Evolutionary conservation across 257 asterid genomes (phyloP).

Genomic region (Schizonepeta tenuifolia): DNA sequence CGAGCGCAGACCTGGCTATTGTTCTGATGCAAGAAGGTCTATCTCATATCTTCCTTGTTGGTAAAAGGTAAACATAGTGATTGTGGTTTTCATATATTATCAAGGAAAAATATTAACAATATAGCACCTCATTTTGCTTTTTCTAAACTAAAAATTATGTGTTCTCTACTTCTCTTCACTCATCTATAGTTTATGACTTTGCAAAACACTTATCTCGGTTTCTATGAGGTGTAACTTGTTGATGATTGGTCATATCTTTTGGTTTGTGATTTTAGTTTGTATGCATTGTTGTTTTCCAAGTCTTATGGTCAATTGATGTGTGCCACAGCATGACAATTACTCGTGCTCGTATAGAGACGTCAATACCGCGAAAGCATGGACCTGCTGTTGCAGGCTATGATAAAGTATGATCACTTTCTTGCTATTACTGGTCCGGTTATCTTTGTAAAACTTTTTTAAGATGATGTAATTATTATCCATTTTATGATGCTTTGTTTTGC

Average conservation of each 20-base stretch:
- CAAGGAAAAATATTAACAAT: conserved; percentile 6
- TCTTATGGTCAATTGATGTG: conserved; percentile 31
- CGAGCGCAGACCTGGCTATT: conserved; percentile 92
- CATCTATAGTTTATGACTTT: neutral
- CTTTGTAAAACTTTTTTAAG: neutral
- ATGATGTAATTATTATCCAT: conserved; percentile 15
- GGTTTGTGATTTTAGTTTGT: conserved; percentile 1
- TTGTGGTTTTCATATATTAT: conserved; percentile 18
- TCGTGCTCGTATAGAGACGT: conserved; percentile 85
- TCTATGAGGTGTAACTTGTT: neutral
- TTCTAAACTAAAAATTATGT: neutral
- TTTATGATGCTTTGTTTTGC: conserved; percentile 36
- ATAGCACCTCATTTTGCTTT: neutral
- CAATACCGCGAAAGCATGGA: conserved; percentile 98
- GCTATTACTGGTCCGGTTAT: neutral
- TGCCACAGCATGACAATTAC: conserved; percentile 77
- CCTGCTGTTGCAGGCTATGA: conserved; percentile 95
- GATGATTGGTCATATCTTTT: neutral
- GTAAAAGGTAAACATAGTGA: conserved; percentile 67
- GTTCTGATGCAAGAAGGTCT: conserved; percentile 98
- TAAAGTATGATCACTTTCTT: conserved; percentile 55
- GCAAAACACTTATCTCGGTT: neutral
- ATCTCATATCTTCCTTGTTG: conserved; percentile 81
- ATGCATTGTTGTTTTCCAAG: neutral
- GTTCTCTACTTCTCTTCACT: conserved; percentile 20